Base-by-base conservation (phyloP, 257 asterid genomes). In the Przewalskia tangutica region DNA sequence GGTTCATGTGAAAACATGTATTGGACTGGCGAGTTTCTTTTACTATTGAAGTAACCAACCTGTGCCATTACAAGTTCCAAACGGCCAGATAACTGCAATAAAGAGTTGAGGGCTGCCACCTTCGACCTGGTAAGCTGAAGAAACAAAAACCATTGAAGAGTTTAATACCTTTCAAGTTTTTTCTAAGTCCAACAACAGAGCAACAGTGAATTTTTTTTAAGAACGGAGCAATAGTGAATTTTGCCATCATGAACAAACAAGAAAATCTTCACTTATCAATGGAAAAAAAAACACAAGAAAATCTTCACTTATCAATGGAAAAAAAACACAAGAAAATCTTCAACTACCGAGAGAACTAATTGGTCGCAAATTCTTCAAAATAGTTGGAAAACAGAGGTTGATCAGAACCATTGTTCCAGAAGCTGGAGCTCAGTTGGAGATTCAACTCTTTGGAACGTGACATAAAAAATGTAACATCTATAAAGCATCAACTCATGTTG, bases 71-170 rank as follows among this genome's bases (percentile, higher is more conserved):
- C 90, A 53, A 95, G 97, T 71, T 95, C 98, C 87, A 94, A 82
- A 83, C 98, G 95, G 60, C 99, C 99, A 70, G 97, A 91, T 79
- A 95, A 87, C 86, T 94, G 97, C 83, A 91, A 84, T 67, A 94
- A 67, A 5, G 89, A 83, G 85, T 87, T 89, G 13, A 89, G 73
- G 20, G 97, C 89, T 46, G 84, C 87, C 77, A 83, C 90, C 88
- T 86, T 94, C 7, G 93, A 86, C 80, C 85, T 90, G 51, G 95
- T 83, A 81, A 91, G 87, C 99, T 95, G 91, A 85, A 84, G 77
- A 82, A 32, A 64, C n/a, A 76, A 77, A 17, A 48, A 63, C 6
- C 65, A 56, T 51, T n/a, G n/a, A 83, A 50, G 40, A 3, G 70
- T 17, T 64, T 64, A n/a, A 71, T 59, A 75, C 58, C 20, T 55